Evolutionary conservation across 1,139 yeast species (phyloP), one percentile per base, ranked within the genome.

Genomic region (Insectozyma bohioensis): DNA sequence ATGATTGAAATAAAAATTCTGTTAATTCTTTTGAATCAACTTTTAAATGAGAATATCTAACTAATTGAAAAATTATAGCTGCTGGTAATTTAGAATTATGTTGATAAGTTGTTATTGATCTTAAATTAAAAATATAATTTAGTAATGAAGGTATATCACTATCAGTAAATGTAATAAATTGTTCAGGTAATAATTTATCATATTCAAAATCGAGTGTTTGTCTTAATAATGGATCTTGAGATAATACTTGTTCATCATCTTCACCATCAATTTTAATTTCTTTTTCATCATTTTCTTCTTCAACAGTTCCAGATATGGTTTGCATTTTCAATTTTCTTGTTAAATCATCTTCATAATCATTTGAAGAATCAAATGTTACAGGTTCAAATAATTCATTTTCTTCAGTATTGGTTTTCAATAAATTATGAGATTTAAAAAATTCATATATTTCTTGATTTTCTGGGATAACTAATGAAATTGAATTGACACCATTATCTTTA

Each of bases 51-150:
- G 88, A 75, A 48, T 78, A 83, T 44, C 92, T 61, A 9, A 81
- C 52, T 46, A 84, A 67, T 52, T 83, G 92, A 49, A 74, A 84
- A 0, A 81, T 55, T 5, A 82, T 67, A 1, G 85, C 78, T 0
- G 92, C 87, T 0, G 90, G 86, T 10, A 76, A 58, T 27, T 78
- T 74, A 0, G 87, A 69, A 35, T 75, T 70, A 46, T 79, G 85
- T 20, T 63, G 67, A 33, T 65, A 70, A 6, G 53, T 38, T 1
- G 52, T 40, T 12, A 50, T 48, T 6, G 53, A 45, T 28, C 72
- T 48, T 35, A 82, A 54, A 3, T 56, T 51, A 38, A 79, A 75
- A 12, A 81, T 63, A 39, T 72, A 70, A 39, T 80, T 79, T 35
- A 83, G 61, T 17, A 82, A 65, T 9, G 67, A 60, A 1, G 85